Evolutionary conservation across 306 rosid genomes (phyloP).

Genomic region (Luffa aegyptiaca): DNA sequence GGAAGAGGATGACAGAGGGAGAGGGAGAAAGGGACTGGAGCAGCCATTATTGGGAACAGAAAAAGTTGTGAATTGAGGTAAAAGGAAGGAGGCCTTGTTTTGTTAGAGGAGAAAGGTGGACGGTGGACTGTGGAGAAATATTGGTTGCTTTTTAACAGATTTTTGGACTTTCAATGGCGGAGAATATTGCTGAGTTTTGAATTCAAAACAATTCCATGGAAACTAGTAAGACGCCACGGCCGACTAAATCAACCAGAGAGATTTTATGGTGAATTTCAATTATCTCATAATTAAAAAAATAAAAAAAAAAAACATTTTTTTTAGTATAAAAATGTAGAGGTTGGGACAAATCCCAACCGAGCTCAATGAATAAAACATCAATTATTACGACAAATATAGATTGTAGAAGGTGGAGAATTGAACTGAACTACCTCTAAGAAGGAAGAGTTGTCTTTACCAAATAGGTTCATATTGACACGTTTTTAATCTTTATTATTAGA

Average conservation of each 20-base stretch:
- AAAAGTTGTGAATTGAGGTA: conserved; percentile 36
- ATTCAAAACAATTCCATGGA: not conserved
- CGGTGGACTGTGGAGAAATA: conserved; percentile 13
- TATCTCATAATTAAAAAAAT: no score
- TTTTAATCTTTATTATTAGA: not conserved
- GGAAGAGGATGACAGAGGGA: conserved; percentile 14
- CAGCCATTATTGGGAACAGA: conserved; percentile 60
- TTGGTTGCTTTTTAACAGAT: not conserved
- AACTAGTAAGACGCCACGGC: not conserved
- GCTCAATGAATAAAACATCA: no score
- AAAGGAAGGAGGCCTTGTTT: conserved; percentile 19
- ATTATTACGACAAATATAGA: no score
- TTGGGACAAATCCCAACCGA: no score
- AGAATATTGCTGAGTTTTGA: not conserved
- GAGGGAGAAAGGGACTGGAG: conserved; percentile 33
- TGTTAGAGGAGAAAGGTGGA: conserved; percentile 24
- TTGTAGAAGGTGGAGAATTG: no score
- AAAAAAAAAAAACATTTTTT: no score
- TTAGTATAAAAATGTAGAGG: no score
- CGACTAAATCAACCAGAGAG: not conserved
- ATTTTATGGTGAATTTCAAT: not conserved
- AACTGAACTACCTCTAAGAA: no score
- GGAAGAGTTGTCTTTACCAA: no score
- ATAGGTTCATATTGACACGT: no score
- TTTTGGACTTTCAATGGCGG: conserved; percentile 9